A percentile compares a stretch with the other conserved stretches of the same genome.
phyloP scores from a whole-genome alignment of 2,329 filamentous ascomycete genomes.

The Pseudophaeomoniella oleicola region DNA sequence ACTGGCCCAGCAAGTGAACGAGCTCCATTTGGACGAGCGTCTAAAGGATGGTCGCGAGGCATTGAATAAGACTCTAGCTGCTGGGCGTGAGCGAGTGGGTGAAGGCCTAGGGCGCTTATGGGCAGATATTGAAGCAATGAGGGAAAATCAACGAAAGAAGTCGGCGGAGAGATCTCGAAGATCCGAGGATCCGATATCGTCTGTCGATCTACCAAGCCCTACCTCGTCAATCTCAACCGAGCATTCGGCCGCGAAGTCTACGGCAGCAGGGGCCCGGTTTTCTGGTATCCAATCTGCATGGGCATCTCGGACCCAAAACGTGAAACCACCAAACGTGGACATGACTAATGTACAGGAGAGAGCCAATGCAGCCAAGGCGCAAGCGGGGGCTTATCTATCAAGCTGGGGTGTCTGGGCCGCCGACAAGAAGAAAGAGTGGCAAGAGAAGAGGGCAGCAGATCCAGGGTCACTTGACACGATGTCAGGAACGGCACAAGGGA shows the following conservation, averaged over 20 bases:
- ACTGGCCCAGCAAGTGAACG: conserved; percentile 80
- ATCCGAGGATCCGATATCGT: conserved; percentile 14
- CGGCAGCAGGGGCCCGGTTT: conserved; percentile 4
- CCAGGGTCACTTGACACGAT: no score
- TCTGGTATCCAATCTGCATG: conserved; percentile 6
- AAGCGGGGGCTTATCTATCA: conserved; percentile 47
- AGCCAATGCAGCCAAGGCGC: conserved; percentile 36
- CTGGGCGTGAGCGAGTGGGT: conserved; percentile 75
- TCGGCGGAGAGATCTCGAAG: conserved; percentile 40
- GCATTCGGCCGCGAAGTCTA: conserved; percentile 12
- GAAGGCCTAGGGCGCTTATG: conserved; percentile 79
- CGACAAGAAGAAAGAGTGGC: conserved; percentile 32
- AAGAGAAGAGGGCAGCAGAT: conserved; percentile 20
- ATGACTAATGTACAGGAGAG: conserved; percentile 39
- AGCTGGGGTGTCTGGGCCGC: conserved; percentile 49
- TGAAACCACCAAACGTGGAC: conserved; percentile 27
- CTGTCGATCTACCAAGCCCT: not conserved
- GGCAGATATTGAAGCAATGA: conserved; percentile 71
- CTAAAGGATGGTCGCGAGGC: conserved; percentile 72
- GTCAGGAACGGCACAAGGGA: no score
- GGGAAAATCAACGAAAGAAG: conserved; percentile 55
- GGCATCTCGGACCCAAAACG: conserved; percentile 8
- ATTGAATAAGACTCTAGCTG: conserved; percentile 72
- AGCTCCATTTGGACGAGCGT: conserved; percentile 83
- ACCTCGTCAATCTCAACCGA: not conserved